Percentiles rank a stretch among this genome's conserved stretches.
Evolutionary conservation across 1,139 yeast species (phyloP).

Genomic region (Martiniozyma asiatica): DNA sequence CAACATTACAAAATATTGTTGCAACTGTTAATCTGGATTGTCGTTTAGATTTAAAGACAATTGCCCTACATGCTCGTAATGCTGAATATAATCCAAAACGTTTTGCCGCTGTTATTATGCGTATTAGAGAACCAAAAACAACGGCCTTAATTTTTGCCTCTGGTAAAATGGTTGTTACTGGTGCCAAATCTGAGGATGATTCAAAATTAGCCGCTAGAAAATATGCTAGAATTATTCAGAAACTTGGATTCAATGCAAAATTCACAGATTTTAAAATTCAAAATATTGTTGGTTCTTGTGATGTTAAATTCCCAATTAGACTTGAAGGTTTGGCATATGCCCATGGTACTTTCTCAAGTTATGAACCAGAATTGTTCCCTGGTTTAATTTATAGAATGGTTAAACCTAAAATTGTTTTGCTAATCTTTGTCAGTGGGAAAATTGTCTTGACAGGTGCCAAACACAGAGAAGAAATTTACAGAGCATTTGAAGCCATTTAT

Average conservation of each 20-base stretch:
- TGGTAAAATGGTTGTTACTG: slow-evolving; percentile 99
- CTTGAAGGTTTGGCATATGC: slow-evolving; percentile 95
- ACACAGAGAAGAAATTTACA: slow-evolving; percentile 96
- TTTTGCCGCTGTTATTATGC: slow-evolving; percentile 99
- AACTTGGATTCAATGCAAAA: slow-evolving; percentile 90
- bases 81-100: slow-evolving; percentile 98
- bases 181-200: slow-evolving; percentile 98
- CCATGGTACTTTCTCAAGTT: slow-evolving; percentile 97
- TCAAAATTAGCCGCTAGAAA: slow-evolving; percentile 94
- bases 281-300: slow-evolving; percentile 97
- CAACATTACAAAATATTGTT: slow-evolving; percentile 91
- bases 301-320: slow-evolving; percentile 94
- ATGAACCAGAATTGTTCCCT: slow-evolving; percentile 97
- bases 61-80: slow-evolving; percentile 96
- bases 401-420: slow-evolving; percentile 90
- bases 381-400: slow-evolving; percentile 99
- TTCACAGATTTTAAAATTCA: slow-evolving; percentile 96
- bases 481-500: slow-evolving; percentile 94
- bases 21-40: slow-evolving; percentile 97
- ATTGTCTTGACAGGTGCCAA: slow-evolving; percentile 98
- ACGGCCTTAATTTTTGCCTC: slow-evolving; percentile 97
- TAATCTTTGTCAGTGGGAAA: slow-evolving; percentile 94
- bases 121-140: slow-evolving; percentile 97
- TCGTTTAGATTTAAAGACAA: slow-evolving; percentile 88
- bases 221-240: slow-evolving; percentile 95